Percentiles rank a stretch among this genome's conserved stretches.
Conservation (phyloP, 164 flowering plant species). For the Piper betle region DNA sequence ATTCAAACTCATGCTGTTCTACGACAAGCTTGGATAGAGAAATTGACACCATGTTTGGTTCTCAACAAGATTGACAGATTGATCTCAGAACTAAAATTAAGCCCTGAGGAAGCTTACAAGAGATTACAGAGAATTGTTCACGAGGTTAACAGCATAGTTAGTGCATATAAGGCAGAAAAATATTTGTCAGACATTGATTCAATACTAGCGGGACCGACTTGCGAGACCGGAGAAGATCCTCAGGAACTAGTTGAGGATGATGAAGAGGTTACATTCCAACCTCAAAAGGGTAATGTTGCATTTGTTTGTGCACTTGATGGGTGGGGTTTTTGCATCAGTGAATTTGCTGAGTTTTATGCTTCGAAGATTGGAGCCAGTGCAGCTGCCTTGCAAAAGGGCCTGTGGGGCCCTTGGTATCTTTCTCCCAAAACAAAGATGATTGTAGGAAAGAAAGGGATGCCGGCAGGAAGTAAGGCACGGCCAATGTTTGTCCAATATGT, state of each 20-base stretch:
- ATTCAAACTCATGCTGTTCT: constrained; percentile 23
- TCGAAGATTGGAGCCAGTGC: constrained; percentile 55
- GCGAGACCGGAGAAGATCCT: constrained; percentile 31
- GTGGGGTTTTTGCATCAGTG: constrained; percentile 66
- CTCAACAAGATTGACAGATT: constrained; percentile 18
- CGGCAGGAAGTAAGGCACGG: constrained; percentile 32
- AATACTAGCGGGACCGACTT: constrained; percentile 36
- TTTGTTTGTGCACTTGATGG: constrained; percentile 93
- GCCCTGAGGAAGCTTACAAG: constrained; percentile 17
- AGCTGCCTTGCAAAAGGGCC: constrained; percentile 41
- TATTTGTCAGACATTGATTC: constrained; percentile 86
- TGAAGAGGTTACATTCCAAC: constrained; percentile 80
- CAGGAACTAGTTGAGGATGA: constrained; percentile 61
- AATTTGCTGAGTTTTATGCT: constrained; percentile 74
- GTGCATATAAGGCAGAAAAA: constrained; percentile 73
- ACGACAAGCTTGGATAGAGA: constrained; percentile 16
- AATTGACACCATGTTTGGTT: constrained; percentile 14
- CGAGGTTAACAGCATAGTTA: constrained; percentile 33
- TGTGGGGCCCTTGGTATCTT: constrained; percentile 77
- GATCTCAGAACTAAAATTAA: constrained; percentile 16
- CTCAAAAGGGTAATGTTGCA: constrained; percentile 86
- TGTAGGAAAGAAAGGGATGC: constrained; percentile 56
- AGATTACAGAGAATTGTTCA: constrained; percentile 14
- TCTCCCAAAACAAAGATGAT: constrained; percentile 68
- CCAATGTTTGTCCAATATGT: constrained; percentile 92